A percentile compares a stretch with the other conserved stretches of the same genome.
Conservation (phyloP, 257 asterid species). For the Haberlea rhodopensis region DNA sequence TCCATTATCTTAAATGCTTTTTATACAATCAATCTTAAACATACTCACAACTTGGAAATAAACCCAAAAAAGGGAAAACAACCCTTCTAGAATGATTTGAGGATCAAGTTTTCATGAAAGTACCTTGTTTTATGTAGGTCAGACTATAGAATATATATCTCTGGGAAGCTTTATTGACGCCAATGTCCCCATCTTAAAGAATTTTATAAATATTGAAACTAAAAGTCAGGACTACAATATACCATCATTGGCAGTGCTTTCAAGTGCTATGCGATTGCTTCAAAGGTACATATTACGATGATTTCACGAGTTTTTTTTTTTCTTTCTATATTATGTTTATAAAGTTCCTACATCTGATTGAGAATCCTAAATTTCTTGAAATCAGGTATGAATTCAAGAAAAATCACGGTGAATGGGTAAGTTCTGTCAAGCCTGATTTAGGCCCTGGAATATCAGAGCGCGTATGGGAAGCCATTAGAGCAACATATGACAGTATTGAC, state of each 20-base stretch:
- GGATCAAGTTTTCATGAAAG: background rate
- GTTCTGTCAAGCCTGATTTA: slow-evolving; percentile 55
- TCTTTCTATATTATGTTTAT: background rate
- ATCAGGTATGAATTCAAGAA: slow-evolving; percentile 74
- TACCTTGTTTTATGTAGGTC: slow-evolving; percentile 36
- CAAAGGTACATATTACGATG: slow-evolving; percentile 51
- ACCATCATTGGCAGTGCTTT: slow-evolving; percentile 74
- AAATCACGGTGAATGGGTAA: slow-evolving; percentile 87
- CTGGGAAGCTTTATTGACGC: slow-evolving; percentile 63
- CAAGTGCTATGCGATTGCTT: slow-evolving; percentile 73
- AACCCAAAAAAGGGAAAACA: background rate
- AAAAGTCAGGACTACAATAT: slow-evolving; percentile 37
- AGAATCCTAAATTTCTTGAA: background rate
- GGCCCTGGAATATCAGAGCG: slow-evolving; percentile 89
- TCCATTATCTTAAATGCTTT: background rate
- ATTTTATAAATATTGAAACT: slow-evolving; percentile 40
- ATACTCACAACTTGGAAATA: background rate
- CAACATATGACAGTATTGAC: slow-evolving; percentile 57
- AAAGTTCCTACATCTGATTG: too few species aligned
- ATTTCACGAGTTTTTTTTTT: background rate
- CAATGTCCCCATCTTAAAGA: slow-evolving; percentile 63
- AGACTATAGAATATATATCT: slow-evolving; percentile 38
- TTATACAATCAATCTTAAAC: background rate
- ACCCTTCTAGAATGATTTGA: background rate
- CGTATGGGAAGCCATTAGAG: slow-evolving; percentile 53